phyloP scores from a whole-genome alignment of 345 rosid species.

The Viola odorata region DNA sequence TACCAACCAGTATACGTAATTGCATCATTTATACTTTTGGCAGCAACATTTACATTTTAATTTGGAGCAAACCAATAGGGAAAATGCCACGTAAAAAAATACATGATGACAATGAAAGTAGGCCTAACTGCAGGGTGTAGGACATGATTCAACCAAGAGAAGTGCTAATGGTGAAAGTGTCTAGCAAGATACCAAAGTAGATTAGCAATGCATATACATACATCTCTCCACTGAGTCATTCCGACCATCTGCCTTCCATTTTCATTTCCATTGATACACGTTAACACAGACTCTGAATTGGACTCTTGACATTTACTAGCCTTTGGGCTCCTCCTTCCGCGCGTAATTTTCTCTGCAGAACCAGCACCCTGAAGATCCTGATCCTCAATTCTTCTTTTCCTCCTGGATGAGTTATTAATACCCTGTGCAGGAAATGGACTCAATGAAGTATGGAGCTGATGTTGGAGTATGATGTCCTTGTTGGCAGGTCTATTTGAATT shows the following conservation, averaged over 20 bases:
- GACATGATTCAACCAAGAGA: neutral
- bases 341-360: constrained; percentile 19
- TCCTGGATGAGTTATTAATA: constrained; percentile 32
- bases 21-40: too few relatives aligned
- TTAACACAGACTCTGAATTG: constrained; percentile 23
- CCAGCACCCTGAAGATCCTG: constrained; percentile 24
- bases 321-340: constrained; percentile 29
- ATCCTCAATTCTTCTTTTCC: constrained; percentile 50
- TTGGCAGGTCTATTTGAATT: constrained; percentile 13
- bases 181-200: constrained; percentile 3
- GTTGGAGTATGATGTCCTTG: constrained; percentile 15
- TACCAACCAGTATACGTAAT: too few relatives aligned
- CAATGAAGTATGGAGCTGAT: constrained; percentile 3
- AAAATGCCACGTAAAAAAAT: too few relatives aligned
- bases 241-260: constrained; percentile 22
- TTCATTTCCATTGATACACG: constrained; percentile 27
- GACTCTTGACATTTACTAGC: constrained; percentile 21
- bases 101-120: neutral
- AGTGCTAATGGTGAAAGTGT: neutral
- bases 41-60: too few relatives aligned
- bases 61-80: too few relatives aligned
- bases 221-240: constrained; percentile 48
- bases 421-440: constrained; percentile 26
- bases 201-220: constrained; percentile 30
- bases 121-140: neutral